Conservation (phyloP, 179 eudicot species). For the Heliamphora pulchella region DNA sequence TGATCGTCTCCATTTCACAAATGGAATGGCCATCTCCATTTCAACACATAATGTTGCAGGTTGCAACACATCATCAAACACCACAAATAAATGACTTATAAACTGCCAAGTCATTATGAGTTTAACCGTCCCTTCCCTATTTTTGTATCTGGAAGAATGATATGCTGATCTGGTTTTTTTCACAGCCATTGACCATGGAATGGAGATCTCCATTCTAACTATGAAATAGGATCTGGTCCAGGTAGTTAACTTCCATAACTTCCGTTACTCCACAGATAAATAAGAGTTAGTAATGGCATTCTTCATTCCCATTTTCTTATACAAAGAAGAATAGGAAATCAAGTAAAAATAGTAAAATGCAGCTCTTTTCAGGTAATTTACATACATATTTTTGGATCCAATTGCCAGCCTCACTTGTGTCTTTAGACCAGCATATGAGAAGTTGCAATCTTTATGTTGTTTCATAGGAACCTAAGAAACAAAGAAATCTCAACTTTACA, state of each 20-base stretch:
- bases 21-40: too few relatives aligned
- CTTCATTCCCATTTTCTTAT: not conserved
- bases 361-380: constrained; percentile 5
- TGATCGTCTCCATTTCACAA: too few relatives aligned
- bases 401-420: constrained; percentile 95
- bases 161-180: too few relatives aligned
- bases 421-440: constrained; percentile 95
- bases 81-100: too few relatives aligned
- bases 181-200: too few relatives aligned
- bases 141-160: too few relatives aligned
- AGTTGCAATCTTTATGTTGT: constrained; percentile 97
- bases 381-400: constrained; percentile 75
- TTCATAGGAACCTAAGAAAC: constrained; percentile 84
- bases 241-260: not conserved
- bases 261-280: not conserved
- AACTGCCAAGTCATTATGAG: too few relatives aligned
- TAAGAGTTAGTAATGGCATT: not conserved
- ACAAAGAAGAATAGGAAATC: not conserved
- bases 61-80: too few relatives aligned
- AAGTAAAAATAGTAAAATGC: not conserved
- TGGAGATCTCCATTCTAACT: too few relatives aligned
- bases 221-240: not conserved
- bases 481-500: constrained; percentile 12
- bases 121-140: too few relatives aligned
- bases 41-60: too few relatives aligned